Conservation (phyloP, 2,329 filamentous ascomycete species). For the Atkinsonella texensis region DNA sequence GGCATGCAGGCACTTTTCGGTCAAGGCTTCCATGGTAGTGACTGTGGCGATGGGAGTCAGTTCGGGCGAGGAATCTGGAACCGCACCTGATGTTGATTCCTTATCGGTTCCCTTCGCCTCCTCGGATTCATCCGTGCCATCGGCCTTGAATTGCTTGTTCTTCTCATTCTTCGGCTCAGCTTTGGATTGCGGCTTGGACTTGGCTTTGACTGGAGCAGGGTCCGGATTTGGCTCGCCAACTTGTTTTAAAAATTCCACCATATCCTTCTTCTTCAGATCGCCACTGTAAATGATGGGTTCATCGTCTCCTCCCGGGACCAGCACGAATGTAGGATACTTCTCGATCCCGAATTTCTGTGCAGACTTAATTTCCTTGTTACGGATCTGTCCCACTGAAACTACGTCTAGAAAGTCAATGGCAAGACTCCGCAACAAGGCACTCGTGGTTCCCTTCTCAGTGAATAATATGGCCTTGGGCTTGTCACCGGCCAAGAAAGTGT, state of each 20-base stretch:
- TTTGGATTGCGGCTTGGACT: slow-evolving; percentile 21
- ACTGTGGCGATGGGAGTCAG: slow-evolving; percentile 56
- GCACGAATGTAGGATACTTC: slow-evolving; percentile 68
- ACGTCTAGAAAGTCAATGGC: slow-evolving; percentile 83
- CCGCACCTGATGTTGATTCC: slow-evolving; percentile 17
- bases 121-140: slow-evolving; percentile 20
- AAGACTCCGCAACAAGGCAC: slow-evolving; percentile 67
- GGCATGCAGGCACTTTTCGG: slow-evolving; percentile 57
- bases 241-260: slow-evolving; percentile 74
- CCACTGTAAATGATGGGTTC: slow-evolving; percentile 66
- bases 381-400: slow-evolving; percentile 70
- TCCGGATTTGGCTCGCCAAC: slow-evolving; percentile 69
- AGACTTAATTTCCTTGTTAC: slow-evolving; percentile 63
- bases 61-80: slow-evolving; percentile 15
- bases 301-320: slow-evolving; percentile 60
- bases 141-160: slow-evolving; percentile 18
- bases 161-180: slow-evolving; percentile 18
- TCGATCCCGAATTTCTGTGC: slow-evolving; percentile 64
- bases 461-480: slow-evolving; percentile 81
- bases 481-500: slow-evolving; percentile 61
- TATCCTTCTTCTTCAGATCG: slow-evolving; percentile 71
- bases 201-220: slow-evolving; percentile 34
- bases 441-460: slow-evolving; percentile 83
- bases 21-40: slow-evolving; percentile 49
- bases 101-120: slow-evolving; percentile 24